These are phyloP conservation scores for Neurospora sp. DNA, from an alignment of 495 filamentous ascomycete species.

Conservation along the genomic window DNA sequence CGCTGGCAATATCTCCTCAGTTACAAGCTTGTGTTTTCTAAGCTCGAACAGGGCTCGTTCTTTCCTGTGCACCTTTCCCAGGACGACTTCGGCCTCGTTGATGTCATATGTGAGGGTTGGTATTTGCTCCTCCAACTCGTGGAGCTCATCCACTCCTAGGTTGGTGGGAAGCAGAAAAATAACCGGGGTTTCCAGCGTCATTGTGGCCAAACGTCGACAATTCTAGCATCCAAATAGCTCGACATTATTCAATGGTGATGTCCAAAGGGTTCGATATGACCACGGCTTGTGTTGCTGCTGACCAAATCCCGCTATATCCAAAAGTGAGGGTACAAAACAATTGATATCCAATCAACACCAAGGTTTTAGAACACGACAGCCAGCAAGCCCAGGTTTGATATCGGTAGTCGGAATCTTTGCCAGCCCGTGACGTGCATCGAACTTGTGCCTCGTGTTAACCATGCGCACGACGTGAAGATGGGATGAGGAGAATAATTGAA, in stretches of 20 bases:
- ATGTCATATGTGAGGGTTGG: slow-evolving; percentile 59
- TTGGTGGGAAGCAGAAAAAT: slow-evolving; percentile 69
- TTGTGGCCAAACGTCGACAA: background rate
- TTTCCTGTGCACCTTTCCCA: slow-evolving; percentile 60
- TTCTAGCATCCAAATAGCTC: background rate
- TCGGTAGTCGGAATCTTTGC: background rate
- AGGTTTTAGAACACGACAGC: background rate
- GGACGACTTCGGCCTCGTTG: slow-evolving; percentile 59
- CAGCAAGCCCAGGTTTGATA: background rate
- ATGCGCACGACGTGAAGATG: background rate
- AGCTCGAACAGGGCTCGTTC: slow-evolving; percentile 71
- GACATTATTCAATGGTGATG: background rate
- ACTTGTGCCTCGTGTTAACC: background rate
- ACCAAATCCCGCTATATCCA: background rate
- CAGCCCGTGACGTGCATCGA: background rate
- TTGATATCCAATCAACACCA: background rate
- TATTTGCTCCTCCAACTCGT: slow-evolving; percentile 54
- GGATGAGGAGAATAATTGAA: background rate
- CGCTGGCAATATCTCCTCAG: slow-evolving; percentile 45
- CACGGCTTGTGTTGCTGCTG: background rate
- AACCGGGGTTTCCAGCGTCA: slow-evolving; percentile 44
- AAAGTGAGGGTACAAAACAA: background rate
- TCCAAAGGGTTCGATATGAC: background rate
- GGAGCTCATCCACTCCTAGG: slow-evolving; percentile 49
- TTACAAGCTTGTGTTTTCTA: slow-evolving; percentile 45